Evolutionary conservation across 23 red algal species (phyloP).

Genomic region (Cyanidium caldarium): DNA sequence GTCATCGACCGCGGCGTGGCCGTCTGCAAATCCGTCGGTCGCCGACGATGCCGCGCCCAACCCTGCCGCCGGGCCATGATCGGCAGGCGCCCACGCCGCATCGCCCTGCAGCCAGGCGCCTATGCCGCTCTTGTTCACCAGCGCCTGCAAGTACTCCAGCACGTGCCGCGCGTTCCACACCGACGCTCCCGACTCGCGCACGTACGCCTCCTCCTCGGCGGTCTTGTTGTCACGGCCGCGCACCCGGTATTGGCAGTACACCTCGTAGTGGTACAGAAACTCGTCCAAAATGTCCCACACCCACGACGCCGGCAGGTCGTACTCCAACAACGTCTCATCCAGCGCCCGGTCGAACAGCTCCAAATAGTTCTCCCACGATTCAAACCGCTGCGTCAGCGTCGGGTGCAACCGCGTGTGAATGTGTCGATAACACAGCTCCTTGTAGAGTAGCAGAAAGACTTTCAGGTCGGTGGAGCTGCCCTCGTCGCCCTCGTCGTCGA

Average conservation of each 20-base stretch:
- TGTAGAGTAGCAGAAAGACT: slow-evolving; percentile 74
- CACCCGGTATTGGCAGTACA: slow-evolving; percentile 67
- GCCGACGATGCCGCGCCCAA: neutral
- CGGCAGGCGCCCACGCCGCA: slow-evolving; percentile 36
- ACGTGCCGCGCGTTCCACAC: slow-evolving; percentile 69
- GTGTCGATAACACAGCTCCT: slow-evolving; percentile 83
- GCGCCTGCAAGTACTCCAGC: slow-evolving; percentile 44
- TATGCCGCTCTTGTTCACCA: slow-evolving; percentile 90
- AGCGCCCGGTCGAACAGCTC: slow-evolving; percentile 49
- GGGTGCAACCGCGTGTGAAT: slow-evolving; percentile 41
- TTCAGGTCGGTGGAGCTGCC: neutral
- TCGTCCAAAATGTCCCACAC: slow-evolving; percentile 98
- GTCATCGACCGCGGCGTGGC: neutral
- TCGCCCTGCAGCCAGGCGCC: slow-evolving; percentile 58
- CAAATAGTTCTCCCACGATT: slow-evolving; percentile 85
- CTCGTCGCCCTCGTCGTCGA: slow-evolving; percentile 5
- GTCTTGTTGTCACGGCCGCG: slow-evolving; percentile 41
- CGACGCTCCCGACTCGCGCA: slow-evolving; percentile 31
- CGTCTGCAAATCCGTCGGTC: neutral
- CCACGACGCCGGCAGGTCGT: slow-evolving; percentile 86
- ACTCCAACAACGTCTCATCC: slow-evolving; percentile 42
- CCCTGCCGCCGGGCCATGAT: slow-evolving; percentile 9
- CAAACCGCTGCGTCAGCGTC: slow-evolving; percentile 43
- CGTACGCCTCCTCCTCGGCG: slow-evolving; percentile 50
- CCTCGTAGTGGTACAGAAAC: slow-evolving; percentile 98